phyloP scores from a whole-genome alignment of 129 eudicot species.

The Deinandra increscens region DNA sequence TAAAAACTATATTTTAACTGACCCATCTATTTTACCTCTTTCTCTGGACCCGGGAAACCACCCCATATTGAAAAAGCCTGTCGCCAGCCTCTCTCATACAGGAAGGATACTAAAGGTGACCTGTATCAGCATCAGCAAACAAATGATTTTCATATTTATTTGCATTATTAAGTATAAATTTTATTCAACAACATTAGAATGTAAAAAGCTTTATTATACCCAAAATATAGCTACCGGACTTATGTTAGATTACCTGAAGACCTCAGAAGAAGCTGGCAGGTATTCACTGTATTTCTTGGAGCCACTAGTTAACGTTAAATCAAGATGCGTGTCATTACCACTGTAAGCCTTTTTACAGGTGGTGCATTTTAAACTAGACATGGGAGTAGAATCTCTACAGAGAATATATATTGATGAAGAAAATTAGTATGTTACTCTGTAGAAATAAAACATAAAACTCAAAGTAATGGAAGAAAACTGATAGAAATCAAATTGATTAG shows the following conservation, averaged over 20 bases:
- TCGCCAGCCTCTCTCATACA: slow-evolving; percentile 97
- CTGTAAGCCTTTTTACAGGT: slow-evolving; percentile 63
- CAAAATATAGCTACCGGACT: too few relatives aligned
- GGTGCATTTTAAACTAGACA: slow-evolving; percentile 50
- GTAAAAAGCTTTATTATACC: slow-evolving; percentile 8
- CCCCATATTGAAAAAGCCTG: slow-evolving; percentile 66
- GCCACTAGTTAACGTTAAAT: slow-evolving; percentile 68
- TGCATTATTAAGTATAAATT: neutral
- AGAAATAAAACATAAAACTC: neutral
- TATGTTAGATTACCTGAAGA: slow-evolving; percentile 58
- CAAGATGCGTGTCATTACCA: slow-evolving; percentile 64
- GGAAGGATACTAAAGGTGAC: slow-evolving; percentile 65
- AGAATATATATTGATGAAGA: neutral
- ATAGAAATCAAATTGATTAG: neutral
- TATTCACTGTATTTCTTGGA: slow-evolving; percentile 61
- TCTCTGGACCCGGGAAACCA: slow-evolving; percentile 90
- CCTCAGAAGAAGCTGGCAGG: slow-evolving; percentile 72
- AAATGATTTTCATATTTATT: neutral
- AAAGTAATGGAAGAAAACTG: neutral
- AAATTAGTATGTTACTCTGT: neutral
- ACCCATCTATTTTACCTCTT: slow-evolving; percentile 48
- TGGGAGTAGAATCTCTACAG: slow-evolving; percentile 51
- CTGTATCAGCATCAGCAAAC: slow-evolving; percentile 44
- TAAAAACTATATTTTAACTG: neutral
- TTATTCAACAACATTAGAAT: neutral